Evolutionary conservation across 257 asterid species (phyloP).

Genomic region (Echites panduratus): DNA sequence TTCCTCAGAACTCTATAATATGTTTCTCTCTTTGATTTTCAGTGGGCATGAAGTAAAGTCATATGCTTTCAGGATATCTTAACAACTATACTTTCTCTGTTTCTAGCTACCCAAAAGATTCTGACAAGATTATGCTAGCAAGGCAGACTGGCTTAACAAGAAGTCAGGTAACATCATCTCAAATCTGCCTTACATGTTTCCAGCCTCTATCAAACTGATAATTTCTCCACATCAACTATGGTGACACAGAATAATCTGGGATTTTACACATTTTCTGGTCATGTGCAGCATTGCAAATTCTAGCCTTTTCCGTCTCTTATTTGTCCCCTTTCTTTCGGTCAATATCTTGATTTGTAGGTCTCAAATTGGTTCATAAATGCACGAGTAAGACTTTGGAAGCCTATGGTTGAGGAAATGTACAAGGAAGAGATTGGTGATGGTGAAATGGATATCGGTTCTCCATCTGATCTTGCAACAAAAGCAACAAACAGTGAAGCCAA

Average conservation of each 20-base stretch:
- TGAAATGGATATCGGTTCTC: slow-evolving; percentile 56
- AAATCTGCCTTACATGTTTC: background rate
- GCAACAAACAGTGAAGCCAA: slow-evolving; percentile 23
- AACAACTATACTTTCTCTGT: slow-evolving; percentile 4
- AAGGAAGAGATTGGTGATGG: slow-evolving; percentile 67
- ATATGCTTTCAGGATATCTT: background rate
- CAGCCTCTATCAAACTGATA: background rate
- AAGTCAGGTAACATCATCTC: slow-evolving; percentile 58
- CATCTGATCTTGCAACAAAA: slow-evolving; percentile 41
- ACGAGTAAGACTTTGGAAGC: slow-evolving; percentile 92
- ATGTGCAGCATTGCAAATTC: background rate
- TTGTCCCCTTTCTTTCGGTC: background rate
- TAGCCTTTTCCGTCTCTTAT: background rate
- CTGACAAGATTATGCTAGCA: slow-evolving; percentile 84
- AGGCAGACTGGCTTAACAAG: slow-evolving; percentile 89
- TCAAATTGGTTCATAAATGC: slow-evolving; percentile 99
- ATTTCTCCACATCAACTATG: background rate
- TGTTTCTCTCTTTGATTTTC: background rate
- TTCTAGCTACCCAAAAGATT: slow-evolving; percentile 79
- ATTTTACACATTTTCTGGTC: background rate
- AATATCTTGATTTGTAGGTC: slow-evolving; percentile 35
- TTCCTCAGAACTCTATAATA: background rate
- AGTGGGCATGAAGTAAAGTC: background rate
- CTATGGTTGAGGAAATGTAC: slow-evolving; percentile 98
- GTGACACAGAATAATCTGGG: background rate